phyloP scores from a whole-genome alignment of 768 basidiomycete genomes.

The Boletus rex-veris region DNA sequence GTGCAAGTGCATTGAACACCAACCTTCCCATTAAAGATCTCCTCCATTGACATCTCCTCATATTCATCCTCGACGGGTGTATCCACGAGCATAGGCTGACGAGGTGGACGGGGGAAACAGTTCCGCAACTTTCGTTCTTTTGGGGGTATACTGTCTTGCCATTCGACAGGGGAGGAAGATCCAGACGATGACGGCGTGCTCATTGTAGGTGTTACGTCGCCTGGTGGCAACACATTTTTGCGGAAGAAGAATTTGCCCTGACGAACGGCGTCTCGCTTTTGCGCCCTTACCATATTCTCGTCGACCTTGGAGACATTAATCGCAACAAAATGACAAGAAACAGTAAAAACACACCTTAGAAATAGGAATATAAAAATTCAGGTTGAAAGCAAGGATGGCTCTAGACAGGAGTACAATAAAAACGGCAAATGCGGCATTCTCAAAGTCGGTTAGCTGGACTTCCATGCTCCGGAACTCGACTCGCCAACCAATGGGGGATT shows the following conservation, averaged over 20 bases:
- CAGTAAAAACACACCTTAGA: conserved; percentile 62
- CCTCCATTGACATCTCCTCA: conserved; percentile 86
- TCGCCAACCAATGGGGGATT: conserved; percentile 93
- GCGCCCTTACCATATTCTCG: conserved; percentile 92
- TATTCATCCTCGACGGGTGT: conserved; percentile 75
- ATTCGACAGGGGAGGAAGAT: conserved; percentile 35
- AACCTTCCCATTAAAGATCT: conserved; percentile 94
- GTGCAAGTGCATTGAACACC: conserved; percentile 12
- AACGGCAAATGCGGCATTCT: conserved; percentile 95
- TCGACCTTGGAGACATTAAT: conserved; percentile 64
- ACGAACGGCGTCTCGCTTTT: conserved; percentile 72
- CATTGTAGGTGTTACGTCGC: conserved; percentile 33
- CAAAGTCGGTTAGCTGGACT: conserved; percentile 97
- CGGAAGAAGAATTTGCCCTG: conserved; percentile 87
- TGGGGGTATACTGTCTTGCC: conserved; percentile 30
- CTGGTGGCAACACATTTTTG: conserved; percentile 72
- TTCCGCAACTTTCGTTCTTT: conserved; percentile 70
- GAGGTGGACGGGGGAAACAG: conserved; percentile 56
- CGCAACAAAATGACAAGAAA: not conserved
- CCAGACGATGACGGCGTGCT: conserved; percentile 47
- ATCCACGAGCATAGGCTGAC: conserved; percentile 50
- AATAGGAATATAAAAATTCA: conserved; percentile 96
- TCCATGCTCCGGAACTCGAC: conserved; percentile 99
- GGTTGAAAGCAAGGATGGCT: conserved; percentile 84
- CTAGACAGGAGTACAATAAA: conserved; percentile 94